These are phyloP conservation scores for Penicillium mononematosum DNA, from an alignment of 495 filamentous ascomycete genomes.

Conservation along the genomic window DNA sequence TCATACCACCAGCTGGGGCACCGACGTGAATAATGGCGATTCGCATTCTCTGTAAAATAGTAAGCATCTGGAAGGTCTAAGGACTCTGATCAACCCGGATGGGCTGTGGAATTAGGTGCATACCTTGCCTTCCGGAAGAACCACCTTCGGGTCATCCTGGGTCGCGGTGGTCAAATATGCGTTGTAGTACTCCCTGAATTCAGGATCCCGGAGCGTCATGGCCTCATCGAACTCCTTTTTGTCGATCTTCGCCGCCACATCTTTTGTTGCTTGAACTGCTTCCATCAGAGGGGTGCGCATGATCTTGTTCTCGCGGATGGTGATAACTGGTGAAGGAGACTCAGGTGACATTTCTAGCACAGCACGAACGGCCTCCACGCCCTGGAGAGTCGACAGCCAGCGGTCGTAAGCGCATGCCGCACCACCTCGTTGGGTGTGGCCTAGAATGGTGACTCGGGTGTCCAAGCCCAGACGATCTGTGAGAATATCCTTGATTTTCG, in stretches of 20 bases:
- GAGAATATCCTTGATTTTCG: constrained; percentile 81
- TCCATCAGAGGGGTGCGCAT: constrained; percentile 82
- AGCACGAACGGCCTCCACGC: constrained; percentile 93
- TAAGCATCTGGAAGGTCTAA: constrained; percentile 12
- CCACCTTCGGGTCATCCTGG: constrained; percentile 58
- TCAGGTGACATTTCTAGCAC: constrained; percentile 89
- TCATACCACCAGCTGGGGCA: constrained; percentile 98
- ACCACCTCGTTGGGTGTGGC: constrained; percentile 94
- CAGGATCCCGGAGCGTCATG: constrained; percentile 83
- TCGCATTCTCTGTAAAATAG: constrained; percentile 67
- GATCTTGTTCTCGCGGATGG: constrained; percentile 98
- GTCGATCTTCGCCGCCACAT: constrained; percentile 77
- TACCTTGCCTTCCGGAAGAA: constrained; percentile 73
- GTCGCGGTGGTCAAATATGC: constrained; percentile 88
- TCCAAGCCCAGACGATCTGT: constrained; percentile 78
- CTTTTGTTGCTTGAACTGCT: constrained; percentile 79
- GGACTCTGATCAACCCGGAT: background rate
- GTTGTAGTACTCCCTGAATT: constrained; percentile 90
- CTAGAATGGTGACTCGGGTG: constrained; percentile 91
- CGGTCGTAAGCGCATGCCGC: constrained; percentile 91
- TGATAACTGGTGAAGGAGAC: constrained; percentile 90
- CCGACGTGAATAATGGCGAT: constrained; percentile 97
- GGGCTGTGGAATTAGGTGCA: constrained; percentile 14
- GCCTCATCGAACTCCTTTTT: constrained; percentile 78
- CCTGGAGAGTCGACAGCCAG: constrained; percentile 89